Evolutionary conservation across 495 filamentous ascomycete species (phyloP).

Genomic region (Talaromyces stipitatus): DNA sequence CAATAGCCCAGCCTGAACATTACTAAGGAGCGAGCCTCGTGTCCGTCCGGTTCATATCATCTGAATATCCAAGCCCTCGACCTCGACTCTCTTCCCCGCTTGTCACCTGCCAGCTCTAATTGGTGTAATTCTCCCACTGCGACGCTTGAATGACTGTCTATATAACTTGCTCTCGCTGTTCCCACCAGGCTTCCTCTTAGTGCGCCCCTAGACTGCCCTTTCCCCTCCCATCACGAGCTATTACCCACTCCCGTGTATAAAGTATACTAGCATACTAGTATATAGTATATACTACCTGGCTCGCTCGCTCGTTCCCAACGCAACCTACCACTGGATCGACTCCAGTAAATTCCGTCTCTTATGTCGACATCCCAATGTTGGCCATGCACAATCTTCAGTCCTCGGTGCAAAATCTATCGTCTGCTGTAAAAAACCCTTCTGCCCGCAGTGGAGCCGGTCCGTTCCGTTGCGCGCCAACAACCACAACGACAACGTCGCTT

Average conservation of each 20-base stretch:
- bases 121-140: not conserved
- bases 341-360: slow-evolving; percentile 6
- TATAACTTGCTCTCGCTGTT: not conserved
- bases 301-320: not conserved
- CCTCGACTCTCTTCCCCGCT: not conserved
- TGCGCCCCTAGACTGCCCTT: not conserved
- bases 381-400: slow-evolving; percentile 32
- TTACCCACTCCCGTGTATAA: slow-evolving; percentile 2
- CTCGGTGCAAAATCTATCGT: slow-evolving; percentile 1
- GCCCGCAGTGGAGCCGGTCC: slow-evolving; percentile 2
- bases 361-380: slow-evolving; percentile 27
- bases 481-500: slow-evolving; percentile 10
- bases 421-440: slow-evolving; percentile 10
- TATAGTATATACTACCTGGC: not conserved
- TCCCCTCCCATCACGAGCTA: not conserved
- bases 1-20: not conserved
- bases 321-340: not conserved
- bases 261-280: not conserved
- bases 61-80: no score
- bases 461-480: slow-evolving; percentile 10
- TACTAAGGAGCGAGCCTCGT: not conserved
- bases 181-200: not conserved
- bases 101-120: not conserved
- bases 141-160: not conserved
- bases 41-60: not conserved